Percentiles rank a stretch among this genome's conserved stretches.
These are phyloP conservation scores for Cinchona pubescens DNA, from an alignment of 257 asterid species.

Conservation along the genomic window DNA sequence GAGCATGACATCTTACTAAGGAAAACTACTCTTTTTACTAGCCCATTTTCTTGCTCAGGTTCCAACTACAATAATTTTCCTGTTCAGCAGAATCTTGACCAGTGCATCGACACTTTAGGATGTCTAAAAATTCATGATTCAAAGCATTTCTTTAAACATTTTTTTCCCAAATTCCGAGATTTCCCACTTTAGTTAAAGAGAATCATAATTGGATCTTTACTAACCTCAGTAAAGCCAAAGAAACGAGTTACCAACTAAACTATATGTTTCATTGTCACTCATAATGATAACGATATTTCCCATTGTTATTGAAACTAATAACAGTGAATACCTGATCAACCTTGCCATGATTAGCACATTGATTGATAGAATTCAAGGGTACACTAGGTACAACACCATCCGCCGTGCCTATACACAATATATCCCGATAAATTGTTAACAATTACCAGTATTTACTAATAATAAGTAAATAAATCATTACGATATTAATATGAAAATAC, in stretches of 20 bases:
- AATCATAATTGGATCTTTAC: too few species aligned
- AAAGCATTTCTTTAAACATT: not conserved
- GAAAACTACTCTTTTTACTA: not conserved
- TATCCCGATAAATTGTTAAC: not conserved
- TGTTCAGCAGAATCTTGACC: not conserved
- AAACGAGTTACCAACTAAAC: too few species aligned
- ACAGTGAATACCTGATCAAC: constrained; percentile 49
- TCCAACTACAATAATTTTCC: not conserved
- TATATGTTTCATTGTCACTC: too few species aligned
- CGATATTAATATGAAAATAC: constrained; percentile 22
- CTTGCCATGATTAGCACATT: constrained; percentile 41
- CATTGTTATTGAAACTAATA: not conserved
- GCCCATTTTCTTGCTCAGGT: not conserved
- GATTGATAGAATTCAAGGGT: constrained; percentile 64
- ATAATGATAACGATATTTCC: too few species aligned
- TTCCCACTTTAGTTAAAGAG: too few species aligned
- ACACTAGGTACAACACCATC: constrained; percentile 46
- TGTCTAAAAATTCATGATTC: not conserved
- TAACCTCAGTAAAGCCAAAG: too few species aligned
- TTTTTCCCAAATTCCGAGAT: not conserved
- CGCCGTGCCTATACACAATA: constrained; percentile 39
- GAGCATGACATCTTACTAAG: not conserved
- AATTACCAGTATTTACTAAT: constrained; percentile 6
- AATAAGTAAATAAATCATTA: not conserved
- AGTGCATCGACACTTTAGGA: not conserved